Evolutionary conservation across 306 rosid genomes (phyloP).

Genomic region (Dryas alaskensis): DNA sequence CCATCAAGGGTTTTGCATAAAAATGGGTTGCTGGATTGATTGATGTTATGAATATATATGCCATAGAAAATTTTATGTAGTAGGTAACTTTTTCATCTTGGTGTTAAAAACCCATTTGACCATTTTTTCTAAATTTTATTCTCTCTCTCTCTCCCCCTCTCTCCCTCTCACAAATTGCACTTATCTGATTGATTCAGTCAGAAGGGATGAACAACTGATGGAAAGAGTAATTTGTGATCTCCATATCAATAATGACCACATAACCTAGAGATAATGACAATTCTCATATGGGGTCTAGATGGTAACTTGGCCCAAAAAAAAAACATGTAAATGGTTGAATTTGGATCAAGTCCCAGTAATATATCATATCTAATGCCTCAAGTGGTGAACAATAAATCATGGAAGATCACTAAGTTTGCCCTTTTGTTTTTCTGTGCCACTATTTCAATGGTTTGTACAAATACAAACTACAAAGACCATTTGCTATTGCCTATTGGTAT

Average conservation of each 20-base stretch:
- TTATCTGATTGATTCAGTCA: not conserved
- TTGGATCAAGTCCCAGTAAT: too few species aligned
- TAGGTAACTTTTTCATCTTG: constrained; percentile 4
- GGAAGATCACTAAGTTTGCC: not conserved
- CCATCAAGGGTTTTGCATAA: constrained; percentile 50
- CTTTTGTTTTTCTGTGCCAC: not conserved
- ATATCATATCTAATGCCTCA: not conserved
- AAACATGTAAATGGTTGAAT: too few species aligned
- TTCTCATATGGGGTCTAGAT: too few species aligned
- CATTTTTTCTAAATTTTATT: not conserved
- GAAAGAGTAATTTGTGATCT: too few species aligned
- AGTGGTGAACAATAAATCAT: not conserved
- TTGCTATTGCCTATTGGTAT: not conserved
- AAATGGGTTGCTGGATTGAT: constrained; percentile 22
- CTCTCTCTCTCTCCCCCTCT: not conserved
- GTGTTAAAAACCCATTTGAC: constrained; percentile 4
- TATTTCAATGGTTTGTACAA: not conserved
- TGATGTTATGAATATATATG: not conserved
- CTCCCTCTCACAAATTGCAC: not conserved
- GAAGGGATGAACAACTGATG: too few species aligned
- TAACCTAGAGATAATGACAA: not conserved
- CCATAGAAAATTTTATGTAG: not conserved
- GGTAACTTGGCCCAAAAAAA: too few species aligned
- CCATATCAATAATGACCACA: too few species aligned
- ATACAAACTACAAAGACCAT: too few species aligned